Conservation (phyloP, 2,329 filamentous ascomycete genomes). For the Curvularia eragrostidis region DNA sequence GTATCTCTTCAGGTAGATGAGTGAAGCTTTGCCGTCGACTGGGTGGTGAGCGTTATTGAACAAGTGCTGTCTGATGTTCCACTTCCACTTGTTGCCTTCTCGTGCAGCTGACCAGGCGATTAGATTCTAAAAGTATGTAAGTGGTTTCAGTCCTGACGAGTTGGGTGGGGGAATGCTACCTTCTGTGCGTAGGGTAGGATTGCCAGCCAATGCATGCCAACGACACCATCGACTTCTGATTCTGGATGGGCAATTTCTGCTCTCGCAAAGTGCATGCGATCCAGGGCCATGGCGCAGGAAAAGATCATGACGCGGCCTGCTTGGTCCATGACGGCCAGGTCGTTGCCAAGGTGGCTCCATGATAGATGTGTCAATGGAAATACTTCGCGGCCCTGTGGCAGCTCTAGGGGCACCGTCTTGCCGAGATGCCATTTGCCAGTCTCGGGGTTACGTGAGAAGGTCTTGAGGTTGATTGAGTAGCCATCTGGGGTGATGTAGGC, state of each 20-base stretch:
- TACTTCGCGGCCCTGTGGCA: slow-evolving; percentile 67
- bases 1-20: slow-evolving; percentile 78
- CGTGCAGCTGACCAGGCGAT: slow-evolving; percentile 52
- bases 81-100: slow-evolving; percentile 65
- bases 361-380: slow-evolving; percentile 78
- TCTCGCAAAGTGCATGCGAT: slow-evolving; percentile 69
- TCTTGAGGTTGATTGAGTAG: slow-evolving; percentile 72
- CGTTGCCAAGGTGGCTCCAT: slow-evolving; percentile 79
- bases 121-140: slow-evolving; percentile 37
- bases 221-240: slow-evolving; percentile 77
- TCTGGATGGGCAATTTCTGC: slow-evolving; percentile 70
- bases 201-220: slow-evolving; percentile 84
- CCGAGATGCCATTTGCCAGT: slow-evolving; percentile 79
- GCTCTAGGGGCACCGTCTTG: slow-evolving; percentile 70
- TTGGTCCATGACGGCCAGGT: slow-evolving; percentile 83
- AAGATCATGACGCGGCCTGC: slow-evolving; percentile 79
- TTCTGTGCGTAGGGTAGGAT: slow-evolving; percentile 52
- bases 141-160: not conserved
- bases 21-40: slow-evolving; percentile 70
- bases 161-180: slow-evolving; percentile 26
- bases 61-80: slow-evolving; percentile 70
- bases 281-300: slow-evolving; percentile 73
- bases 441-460: slow-evolving; percentile 71
- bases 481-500: slow-evolving; percentile 80
- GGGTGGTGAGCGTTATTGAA: slow-evolving; percentile 77